phyloP scores from a whole-genome alignment of 208 protist species.

The Porcisia hertigi region DNA sequence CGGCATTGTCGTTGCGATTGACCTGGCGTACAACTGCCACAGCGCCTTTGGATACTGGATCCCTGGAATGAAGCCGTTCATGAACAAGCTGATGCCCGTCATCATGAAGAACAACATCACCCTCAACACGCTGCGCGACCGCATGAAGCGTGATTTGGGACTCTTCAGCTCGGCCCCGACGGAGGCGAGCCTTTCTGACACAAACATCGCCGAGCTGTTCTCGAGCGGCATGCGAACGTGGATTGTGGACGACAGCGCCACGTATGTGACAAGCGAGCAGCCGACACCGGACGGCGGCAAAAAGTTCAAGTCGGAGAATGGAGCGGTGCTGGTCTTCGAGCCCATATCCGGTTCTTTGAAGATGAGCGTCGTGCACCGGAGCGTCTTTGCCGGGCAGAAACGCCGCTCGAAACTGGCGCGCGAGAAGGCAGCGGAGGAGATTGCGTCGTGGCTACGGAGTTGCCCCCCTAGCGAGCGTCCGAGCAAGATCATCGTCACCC shows the following conservation, averaged over 20 bases:
- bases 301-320: conserved; percentile 97
- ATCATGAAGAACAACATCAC: conserved; percentile 99
- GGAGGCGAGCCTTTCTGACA: conserved; percentile 98
- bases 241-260: conserved; percentile 99
- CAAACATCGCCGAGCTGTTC: conserved; percentile 99
- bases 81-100: conserved; percentile 97
- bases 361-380: conserved; percentile 99
- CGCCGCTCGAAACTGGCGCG: conserved; percentile 99
- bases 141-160: conserved; percentile 99
- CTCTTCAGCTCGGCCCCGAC: conserved; percentile 99
- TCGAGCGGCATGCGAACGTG: conserved; percentile 99
- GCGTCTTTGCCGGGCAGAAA: conserved; percentile 99
- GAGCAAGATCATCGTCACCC: conserved; percentile 99
- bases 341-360: conserved; percentile 99
- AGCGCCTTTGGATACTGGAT: conserved; percentile 99
- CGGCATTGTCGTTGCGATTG: conserved; percentile 98
- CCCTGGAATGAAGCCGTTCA: conserved; percentile 97
- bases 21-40: conserved; percentile 99
- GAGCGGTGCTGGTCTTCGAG: conserved; percentile 99
- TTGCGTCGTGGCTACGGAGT: conserved; percentile 98
- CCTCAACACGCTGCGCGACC: conserved; percentile 99
- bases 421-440: conserved; percentile 99
- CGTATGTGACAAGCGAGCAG: conserved; percentile 99
- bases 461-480: conserved; percentile 99
- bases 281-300: conserved; percentile 99